Conservation (phyloP, 768 basidiomycete species). For the Pulveroboletus sp. region DNA sequence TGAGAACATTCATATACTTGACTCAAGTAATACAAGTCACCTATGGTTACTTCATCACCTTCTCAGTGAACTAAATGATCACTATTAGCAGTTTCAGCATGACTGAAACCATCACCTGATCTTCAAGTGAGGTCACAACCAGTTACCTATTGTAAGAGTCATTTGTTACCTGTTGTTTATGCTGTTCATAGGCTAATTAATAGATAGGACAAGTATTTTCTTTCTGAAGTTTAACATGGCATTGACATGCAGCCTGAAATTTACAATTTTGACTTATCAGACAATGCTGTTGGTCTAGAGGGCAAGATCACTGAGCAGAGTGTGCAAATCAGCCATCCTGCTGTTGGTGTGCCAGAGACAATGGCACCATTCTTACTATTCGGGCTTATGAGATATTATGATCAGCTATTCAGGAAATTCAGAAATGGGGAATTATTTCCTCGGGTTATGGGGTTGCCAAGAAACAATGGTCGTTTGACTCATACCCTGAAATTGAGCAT, state of each 20-base stretch:
- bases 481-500: constrained; percentile 3
- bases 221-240: not conserved
- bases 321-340: not conserved
- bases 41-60: constrained; percentile 43
- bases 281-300: not conserved
- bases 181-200: not conserved
- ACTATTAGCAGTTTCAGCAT: constrained; percentile 32
- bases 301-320: not conserved
- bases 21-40: constrained; percentile 31
- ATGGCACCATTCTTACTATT: not conserved
- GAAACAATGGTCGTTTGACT: not conserved
- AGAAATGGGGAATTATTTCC: constrained; percentile 1
- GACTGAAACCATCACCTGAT: constrained; percentile 42
- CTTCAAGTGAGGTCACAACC: not conserved
- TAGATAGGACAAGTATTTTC: constrained; percentile 4
- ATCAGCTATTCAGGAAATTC: not conserved
- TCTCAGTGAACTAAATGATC: constrained; percentile 35
- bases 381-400: not conserved
- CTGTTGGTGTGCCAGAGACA: not conserved
- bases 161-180: not conserved
- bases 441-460: constrained; percentile 5
- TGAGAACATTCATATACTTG: constrained; percentile 33
- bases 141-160: not conserved
- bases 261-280: too few relatives aligned
- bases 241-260: too few relatives aligned